Percentiles rank a stretch among this genome's conserved stretches.
phyloP scores from a whole-genome alignment of 2,329 filamentous ascomycete genomes.

The Hirsutella thompsonii region DNA sequence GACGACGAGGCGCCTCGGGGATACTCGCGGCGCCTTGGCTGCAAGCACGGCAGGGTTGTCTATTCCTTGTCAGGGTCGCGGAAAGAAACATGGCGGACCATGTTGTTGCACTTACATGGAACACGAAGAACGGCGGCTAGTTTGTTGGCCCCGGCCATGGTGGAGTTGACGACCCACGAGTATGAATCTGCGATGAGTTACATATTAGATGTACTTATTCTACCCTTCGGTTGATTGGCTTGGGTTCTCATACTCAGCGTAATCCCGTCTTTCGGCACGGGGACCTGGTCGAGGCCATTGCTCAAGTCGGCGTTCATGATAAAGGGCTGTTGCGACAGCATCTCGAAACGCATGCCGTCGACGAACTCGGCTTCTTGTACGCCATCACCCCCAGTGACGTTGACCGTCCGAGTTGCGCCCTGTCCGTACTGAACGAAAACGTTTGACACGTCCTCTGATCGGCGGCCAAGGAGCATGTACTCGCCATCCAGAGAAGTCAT shows the following conservation, averaged over 20 bases:
- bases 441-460: conserved; percentile 12
- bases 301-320: conserved; percentile 2
- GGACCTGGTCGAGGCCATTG: conserved; percentile 1
- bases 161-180: conserved; percentile 1
- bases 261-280: neutral
- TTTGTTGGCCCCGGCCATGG: no score
- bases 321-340: neutral
- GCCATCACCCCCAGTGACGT: conserved; percentile 11
- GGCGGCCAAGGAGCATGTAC: conserved; percentile 16
- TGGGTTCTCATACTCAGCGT: neutral
- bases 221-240: neutral
- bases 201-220: no score
- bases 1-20: no score
- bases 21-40: no score
- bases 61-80: no score
- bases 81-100: no score
- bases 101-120: no score
- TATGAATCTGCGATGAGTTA: neutral
- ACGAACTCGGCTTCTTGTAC: conserved; percentile 14
- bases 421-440: conserved; percentile 20
- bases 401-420: conserved; percentile 15
- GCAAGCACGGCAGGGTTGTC: no score
- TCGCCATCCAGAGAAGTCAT: conserved; percentile 18
- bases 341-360: conserved; percentile 12
- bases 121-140: no score